These are phyloP conservation scores for Vitis hybrid DNA, from an alignment of 177 flowering plant species.

Conservation along the genomic window DNA sequence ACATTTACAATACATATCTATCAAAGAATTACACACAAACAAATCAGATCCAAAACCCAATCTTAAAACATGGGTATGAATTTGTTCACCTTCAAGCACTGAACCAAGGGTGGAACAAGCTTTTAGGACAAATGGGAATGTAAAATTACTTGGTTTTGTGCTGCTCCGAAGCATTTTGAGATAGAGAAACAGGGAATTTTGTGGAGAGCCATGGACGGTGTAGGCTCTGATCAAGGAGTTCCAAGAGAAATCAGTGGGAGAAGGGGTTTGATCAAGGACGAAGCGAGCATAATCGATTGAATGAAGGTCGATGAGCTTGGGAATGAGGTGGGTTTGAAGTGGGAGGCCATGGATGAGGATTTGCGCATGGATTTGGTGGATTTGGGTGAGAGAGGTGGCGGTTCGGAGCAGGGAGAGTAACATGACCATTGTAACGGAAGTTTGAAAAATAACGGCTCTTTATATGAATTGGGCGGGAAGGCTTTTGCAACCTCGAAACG, in stretches of 20 bases:
- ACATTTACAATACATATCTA: constrained; percentile 31
- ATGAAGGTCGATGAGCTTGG: constrained; percentile 27
- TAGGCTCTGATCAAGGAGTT: constrained; percentile 25
- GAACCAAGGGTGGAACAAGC: constrained; percentile 27
- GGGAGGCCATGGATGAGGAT: constrained; percentile 26
- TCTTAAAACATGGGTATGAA: constrained; percentile 33
- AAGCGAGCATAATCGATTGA: constrained; percentile 19
- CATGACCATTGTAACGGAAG: background rate
- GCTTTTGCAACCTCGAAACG: too few species aligned
- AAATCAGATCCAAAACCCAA: constrained; percentile 27
- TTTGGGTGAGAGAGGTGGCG: constrained; percentile 21
- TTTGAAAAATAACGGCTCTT: too few species aligned
- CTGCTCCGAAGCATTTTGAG: too few species aligned
- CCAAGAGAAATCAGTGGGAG: constrained; percentile 26
- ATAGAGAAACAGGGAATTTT: background rate
- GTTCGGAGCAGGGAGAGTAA: constrained; percentile 15
- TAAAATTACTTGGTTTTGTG: constrained; percentile 13
- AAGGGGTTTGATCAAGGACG: constrained; percentile 1
- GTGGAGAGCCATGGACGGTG: constrained; percentile 16
- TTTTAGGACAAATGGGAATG: constrained; percentile 31
- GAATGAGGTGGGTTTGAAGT: constrained; percentile 19
- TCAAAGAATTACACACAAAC: constrained; percentile 26
- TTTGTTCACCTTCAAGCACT: constrained; percentile 21
- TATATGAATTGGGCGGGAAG: too few species aligned
- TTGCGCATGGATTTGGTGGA: constrained; percentile 40